These are phyloP conservation scores for Eucalyptus dawsonii DNA, from an alignment of 345 rosid genomes.

Conservation along the genomic window DNA sequence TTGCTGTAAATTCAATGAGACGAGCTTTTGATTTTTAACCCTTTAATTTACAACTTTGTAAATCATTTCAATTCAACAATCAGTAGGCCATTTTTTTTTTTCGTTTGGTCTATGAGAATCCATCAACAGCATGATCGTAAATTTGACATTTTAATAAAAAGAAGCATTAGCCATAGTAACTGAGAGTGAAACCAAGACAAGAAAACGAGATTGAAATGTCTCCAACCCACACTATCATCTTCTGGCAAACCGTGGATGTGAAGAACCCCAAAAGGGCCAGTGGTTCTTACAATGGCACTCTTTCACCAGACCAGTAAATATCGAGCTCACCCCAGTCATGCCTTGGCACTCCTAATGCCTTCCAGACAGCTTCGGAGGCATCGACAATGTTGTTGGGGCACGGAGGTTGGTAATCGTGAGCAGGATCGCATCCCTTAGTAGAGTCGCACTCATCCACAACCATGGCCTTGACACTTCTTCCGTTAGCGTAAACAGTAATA, in stretches of 20 bases:
- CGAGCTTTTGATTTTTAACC: not conserved
- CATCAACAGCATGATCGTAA: not conserved
- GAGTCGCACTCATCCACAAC: not conserved
- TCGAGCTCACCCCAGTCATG: not conserved
- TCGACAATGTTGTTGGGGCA: not conserved
- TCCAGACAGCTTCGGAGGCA: not conserved
- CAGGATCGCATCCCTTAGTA: not conserved
- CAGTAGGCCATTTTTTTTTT: not conserved
- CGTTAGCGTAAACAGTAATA: not conserved
- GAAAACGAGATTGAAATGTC: not conserved
- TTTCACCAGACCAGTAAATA: not conserved
- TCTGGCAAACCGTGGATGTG: not conserved
- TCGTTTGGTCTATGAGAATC: not conserved
- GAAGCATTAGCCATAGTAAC: not conserved
- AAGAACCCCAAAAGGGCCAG: not conserved
- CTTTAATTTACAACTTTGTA: not conserved
- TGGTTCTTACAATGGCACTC: not conserved
- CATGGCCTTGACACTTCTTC: not conserved
- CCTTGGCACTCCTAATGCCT: not conserved
- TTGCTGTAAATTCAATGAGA: not conserved
- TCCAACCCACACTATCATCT: not conserved
- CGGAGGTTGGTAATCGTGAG: not conserved
- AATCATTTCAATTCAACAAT: not conserved
- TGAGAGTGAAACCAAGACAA: not conserved
- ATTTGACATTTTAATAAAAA: not conserved